phyloP scores from a whole-genome alignment of 2,329 filamentous ascomycete species.

The Penicillium janthinellum region DNA sequence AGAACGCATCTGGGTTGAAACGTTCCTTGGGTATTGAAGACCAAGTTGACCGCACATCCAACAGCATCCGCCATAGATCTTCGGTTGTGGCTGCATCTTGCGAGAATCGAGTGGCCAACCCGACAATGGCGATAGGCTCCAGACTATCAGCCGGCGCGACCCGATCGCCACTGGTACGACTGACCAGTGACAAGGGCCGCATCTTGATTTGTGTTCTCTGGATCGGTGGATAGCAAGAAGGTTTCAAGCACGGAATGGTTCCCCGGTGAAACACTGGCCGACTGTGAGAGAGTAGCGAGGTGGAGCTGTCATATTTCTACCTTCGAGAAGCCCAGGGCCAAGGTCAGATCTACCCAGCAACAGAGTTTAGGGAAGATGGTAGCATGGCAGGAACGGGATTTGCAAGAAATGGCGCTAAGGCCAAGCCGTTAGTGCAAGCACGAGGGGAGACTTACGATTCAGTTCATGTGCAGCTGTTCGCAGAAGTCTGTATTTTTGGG shows the following conservation, averaged over 20 bases:
- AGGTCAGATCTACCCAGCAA: neutral
- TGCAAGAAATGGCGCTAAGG: conserved; percentile 2
- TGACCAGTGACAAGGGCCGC: conserved; percentile 10
- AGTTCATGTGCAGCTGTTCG: neutral
- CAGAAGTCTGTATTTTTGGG: neutral
- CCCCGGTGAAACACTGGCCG: neutral
- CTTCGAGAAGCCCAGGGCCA: neutral
- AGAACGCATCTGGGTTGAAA: conserved; percentile 38
- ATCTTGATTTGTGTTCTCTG: conserved; percentile 6
- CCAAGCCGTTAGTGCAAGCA: neutral
- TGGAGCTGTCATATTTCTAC: conserved; percentile 11
- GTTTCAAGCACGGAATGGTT: neutral
- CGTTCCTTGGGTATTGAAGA: conserved; percentile 41
- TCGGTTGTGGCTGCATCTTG: conserved; percentile 36
- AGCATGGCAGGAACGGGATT: neutral
- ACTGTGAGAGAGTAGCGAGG: conserved; percentile 1
- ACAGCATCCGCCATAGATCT: conserved; percentile 38
- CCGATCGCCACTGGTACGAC: neutral
- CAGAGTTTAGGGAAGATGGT: neutral
- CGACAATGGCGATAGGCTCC: conserved; percentile 41
- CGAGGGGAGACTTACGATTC: neutral
- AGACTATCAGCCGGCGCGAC: conserved; percentile 8
- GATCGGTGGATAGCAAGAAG: conserved; percentile 2
- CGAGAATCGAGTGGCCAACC: conserved; percentile 34
- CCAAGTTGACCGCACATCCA: conserved; percentile 33